Evolutionary conservation across 2,329 filamentous ascomycete genomes (phyloP).

Genomic region (Cytospora leucostoma): DNA sequence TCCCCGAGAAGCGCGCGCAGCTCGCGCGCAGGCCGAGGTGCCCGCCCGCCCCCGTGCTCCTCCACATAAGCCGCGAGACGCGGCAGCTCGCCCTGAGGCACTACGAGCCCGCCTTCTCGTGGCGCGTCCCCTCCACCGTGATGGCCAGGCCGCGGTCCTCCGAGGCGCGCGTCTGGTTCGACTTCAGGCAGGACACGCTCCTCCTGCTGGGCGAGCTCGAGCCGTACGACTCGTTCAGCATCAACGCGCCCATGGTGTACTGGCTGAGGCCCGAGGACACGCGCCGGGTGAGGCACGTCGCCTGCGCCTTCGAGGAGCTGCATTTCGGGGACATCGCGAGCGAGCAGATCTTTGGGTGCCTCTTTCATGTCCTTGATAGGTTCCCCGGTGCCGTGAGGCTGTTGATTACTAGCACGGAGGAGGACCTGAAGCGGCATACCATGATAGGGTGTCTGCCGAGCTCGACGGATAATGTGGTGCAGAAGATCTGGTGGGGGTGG

Average conservation of each 20-base stretch:
- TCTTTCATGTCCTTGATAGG: slow-evolving; percentile 52
- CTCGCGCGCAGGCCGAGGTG: slow-evolving; percentile 27
- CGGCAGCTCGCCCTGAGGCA: slow-evolving; percentile 43
- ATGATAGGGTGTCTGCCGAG: slow-evolving; percentile 35
- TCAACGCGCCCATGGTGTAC: slow-evolving; percentile 52
- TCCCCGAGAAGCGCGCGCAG: slow-evolving; percentile 33
- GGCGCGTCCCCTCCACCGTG: slow-evolving; percentile 46
- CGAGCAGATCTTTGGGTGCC: slow-evolving; percentile 49
- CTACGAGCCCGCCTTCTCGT: slow-evolving; percentile 50
- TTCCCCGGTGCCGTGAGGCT: slow-evolving; percentile 42
- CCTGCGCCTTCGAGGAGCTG: slow-evolving; percentile 47
- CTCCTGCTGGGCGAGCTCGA: slow-evolving; percentile 52
- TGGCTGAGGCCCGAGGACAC: slow-evolving; percentile 48
- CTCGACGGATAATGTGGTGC: slow-evolving; percentile 43
- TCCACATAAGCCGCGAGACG: slow-evolving; percentile 47
- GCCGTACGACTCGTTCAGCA: slow-evolving; percentile 48
- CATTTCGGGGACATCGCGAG: slow-evolving; percentile 44
- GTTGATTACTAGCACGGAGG: slow-evolving; percentile 46
- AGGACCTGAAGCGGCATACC: slow-evolving; percentile 30
- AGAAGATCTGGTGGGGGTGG: slow-evolving; percentile 52
- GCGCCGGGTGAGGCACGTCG: slow-evolving; percentile 45
- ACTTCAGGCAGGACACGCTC: slow-evolving; percentile 49
- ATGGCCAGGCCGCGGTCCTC: slow-evolving; percentile 33
- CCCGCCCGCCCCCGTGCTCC: slow-evolving; percentile 42
- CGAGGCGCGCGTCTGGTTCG: slow-evolving; percentile 48